Percentiles rank a stretch among this genome's conserved stretches.
These are phyloP conservation scores for Lippia alba DNA, from an alignment of 305 asterid species.

Conservation along the genomic window DNA sequence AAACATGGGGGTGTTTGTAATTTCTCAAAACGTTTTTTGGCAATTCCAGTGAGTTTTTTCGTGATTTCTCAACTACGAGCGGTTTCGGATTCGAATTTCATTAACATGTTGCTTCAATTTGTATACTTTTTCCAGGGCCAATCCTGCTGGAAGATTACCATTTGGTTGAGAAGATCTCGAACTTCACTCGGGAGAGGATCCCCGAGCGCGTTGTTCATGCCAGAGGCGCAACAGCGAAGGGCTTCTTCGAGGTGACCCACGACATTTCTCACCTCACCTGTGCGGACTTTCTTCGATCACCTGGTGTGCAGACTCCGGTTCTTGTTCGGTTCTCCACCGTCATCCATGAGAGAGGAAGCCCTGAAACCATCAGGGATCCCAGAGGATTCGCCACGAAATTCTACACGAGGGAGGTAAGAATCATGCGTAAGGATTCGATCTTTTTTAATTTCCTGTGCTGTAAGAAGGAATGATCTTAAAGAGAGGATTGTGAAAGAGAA, in stretches of 20 bases:
- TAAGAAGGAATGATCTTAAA: no score
- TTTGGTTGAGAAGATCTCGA: constrained; percentile 63
- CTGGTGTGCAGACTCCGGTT: not conserved
- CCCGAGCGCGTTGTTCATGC: constrained; percentile 78
- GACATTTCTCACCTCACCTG: constrained; percentile 64
- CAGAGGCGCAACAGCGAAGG: constrained; percentile 77
- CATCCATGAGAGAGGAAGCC: constrained; percentile 64
- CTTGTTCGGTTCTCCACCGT: constrained; percentile 5
- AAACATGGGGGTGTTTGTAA: no score
- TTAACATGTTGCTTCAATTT: no score
- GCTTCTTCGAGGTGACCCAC: constrained; percentile 73
- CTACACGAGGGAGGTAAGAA: not conserved
- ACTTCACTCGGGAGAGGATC: constrained; percentile 64
- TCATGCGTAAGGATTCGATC: no score
- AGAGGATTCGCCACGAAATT: constrained; percentile 50
- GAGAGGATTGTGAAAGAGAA: no score
- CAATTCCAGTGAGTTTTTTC: no score
- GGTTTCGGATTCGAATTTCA: no score
- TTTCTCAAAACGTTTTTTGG: no score
- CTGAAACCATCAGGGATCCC: constrained; percentile 71
- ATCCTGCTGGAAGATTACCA: constrained; percentile 70
- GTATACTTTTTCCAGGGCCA: constrained; percentile 40
- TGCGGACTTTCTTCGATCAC: constrained; percentile 25
- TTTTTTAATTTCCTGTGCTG: no score
- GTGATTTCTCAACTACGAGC: no score